Percentiles rank a stretch among this genome's conserved stretches.
These are phyloP conservation scores for Nothopassalora personata DNA, from an alignment of 2,329 filamentous ascomycete species.

Conservation along the genomic window DNA sequence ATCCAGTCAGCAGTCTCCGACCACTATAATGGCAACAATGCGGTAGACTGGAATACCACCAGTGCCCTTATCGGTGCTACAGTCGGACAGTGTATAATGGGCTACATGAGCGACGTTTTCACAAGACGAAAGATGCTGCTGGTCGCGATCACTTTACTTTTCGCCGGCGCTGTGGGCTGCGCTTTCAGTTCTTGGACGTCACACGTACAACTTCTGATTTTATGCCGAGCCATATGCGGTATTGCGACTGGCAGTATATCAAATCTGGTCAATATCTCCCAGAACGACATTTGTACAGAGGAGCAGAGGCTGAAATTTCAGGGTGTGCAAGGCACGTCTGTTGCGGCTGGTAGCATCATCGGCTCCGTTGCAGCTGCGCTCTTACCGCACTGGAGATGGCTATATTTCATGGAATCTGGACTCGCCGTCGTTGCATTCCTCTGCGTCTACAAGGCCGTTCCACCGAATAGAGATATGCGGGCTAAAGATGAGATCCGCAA, in stretches of 20 bases:
- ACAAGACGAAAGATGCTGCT: constrained; percentile 19
- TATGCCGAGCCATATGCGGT: constrained; percentile 15
- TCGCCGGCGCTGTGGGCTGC: constrained; percentile 6
- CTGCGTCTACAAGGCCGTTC: constrained; percentile 8
- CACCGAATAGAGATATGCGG: constrained; percentile 2
- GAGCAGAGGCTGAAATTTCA: constrained; percentile 17
- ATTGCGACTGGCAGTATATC: constrained; percentile 19
- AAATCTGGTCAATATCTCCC: constrained; percentile 23
- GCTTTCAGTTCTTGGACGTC: constrained; percentile 6
- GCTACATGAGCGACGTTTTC: constrained; percentile 22
- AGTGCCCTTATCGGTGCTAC: constrained; percentile 15
- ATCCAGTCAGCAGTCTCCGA: constrained; percentile 11
- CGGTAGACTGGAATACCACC: constrained; percentile 19
- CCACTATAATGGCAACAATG: constrained; percentile 12
- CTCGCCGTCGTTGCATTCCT: constrained; percentile 7
- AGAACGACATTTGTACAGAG: constrained; percentile 19
- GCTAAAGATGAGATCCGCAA: constrained; percentile 2
- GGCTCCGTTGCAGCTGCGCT: constrained; percentile 19
- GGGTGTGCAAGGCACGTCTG: constrained; percentile 21
- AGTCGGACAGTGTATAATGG: constrained; percentile 19
- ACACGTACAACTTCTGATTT: constrained; percentile 5
- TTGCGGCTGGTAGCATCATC: constrained; percentile 17
- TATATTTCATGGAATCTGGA: constrained; percentile 12
- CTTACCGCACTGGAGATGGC: constrained; percentile 12
- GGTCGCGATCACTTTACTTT: constrained; percentile 4